Evolutionary conservation across 2,329 filamentous ascomycete genomes (phyloP), one percentile per base, ranked within the genome.

Genomic region (Camillea tinctor): DNA sequence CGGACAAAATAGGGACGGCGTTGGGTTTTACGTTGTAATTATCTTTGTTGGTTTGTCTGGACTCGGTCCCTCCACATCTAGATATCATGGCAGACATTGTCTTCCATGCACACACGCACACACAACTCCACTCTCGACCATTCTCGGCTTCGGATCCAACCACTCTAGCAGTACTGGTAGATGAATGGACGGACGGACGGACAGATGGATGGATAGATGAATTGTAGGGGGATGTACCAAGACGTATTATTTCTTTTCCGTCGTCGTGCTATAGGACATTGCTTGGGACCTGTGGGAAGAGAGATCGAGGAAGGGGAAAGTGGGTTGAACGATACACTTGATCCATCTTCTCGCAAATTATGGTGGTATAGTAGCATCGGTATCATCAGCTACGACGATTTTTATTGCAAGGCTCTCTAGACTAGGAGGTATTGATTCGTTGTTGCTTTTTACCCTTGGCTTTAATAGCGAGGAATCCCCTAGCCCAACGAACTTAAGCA

Each of bases 1-100:
- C 36, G 58, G 64, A 59, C 63, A 62, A 65, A 63, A 68, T 64
- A 56, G 63, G 65, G 58, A 64, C 56, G 71, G 71, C 71, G 71
- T 71, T 72, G 54, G 69, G 66, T 52, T 69, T 54, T 57, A 62
- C 66, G 60, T 64, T 68, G 59, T 64, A 64, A 61, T 66, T 49
- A 60, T 61, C 51, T 67, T 63, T 65, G 57, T 59, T 68, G 55
- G 57, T 63, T 64, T 65, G 36, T 61, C 60, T 55, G 50, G 60
- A 62, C 52, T 60, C 50, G 51, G 26, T 54, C 24, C 40, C 59
- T 60, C 59, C 50, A 30, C 26, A 48, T 56, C 57, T 54, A 40
- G 55, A 60, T 59, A 60, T 58, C 56, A 60, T 50, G 61, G 54
- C 23, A 58, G 54, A 58, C 51, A 49, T 19, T 52, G 17, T 59